These are phyloP conservation scores for Madurella fahalii DNA, from an alignment of 2,329 filamentous ascomycete species.

Conservation along the genomic window DNA sequence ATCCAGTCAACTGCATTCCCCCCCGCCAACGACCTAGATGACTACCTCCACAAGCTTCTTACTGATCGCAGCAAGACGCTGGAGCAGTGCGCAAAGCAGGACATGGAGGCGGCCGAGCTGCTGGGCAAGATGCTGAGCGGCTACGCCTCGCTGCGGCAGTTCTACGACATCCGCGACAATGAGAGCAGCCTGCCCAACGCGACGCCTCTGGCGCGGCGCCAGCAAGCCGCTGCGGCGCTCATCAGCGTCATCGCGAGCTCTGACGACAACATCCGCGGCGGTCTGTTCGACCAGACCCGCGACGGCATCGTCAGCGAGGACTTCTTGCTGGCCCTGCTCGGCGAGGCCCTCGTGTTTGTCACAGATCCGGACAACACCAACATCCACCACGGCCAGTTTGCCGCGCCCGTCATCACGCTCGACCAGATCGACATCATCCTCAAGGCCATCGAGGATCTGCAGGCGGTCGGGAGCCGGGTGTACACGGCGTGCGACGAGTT, in stretches of 20 bases:
- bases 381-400: constrained; percentile 34
- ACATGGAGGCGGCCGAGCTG: constrained; percentile 76
- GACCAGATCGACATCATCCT: constrained; percentile 71
- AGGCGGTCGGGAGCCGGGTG: constrained; percentile 68
- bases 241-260: constrained; percentile 81
- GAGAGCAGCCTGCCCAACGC: constrained; percentile 32
- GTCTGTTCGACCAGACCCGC: constrained; percentile 75
- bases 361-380: constrained; percentile 35
- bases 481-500: constrained; percentile 74
- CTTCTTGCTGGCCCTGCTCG: constrained; percentile 76
- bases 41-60: constrained; percentile 65
- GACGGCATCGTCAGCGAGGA: constrained; percentile 86
- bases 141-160: constrained; percentile 85
- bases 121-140: constrained; percentile 84
- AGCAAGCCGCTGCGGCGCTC: constrained; percentile 70
- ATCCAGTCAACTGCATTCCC: constrained; percentile 82
- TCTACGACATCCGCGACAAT: constrained; percentile 79
- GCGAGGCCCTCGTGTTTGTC: constrained; percentile 76
- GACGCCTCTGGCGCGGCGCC: constrained; percentile 59
- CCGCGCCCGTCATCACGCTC: constrained; percentile 55
- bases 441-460: constrained; percentile 73
- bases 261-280: constrained; percentile 85
- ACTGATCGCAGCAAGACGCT: constrained; percentile 68
- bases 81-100: constrained; percentile 65
- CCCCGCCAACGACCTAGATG: constrained; percentile 65